Base-by-base conservation (phyloP, 495 filamentous ascomycete species). In the Evernia prunastri region DNA sequence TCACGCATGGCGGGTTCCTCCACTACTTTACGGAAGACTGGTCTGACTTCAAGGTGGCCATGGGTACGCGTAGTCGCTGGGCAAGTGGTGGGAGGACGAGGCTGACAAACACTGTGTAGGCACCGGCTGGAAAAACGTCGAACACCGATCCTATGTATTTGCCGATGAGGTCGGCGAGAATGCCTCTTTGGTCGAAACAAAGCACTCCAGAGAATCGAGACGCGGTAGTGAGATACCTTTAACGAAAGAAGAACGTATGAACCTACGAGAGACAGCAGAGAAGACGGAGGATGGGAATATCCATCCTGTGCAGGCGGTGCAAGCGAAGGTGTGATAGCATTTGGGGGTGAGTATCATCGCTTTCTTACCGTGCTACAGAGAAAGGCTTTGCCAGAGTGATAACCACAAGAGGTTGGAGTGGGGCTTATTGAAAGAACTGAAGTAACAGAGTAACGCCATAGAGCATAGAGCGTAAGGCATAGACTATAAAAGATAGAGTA, bases 21-120 rank as follows among this genome's bases (percentile, higher is more conserved):
- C 88, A 86, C 72, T 96, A 89, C 67, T 78, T 97, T 59, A 96
- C 91, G 6, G 82, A 91, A 65, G 91, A 96, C 66, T 96, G 87
- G 85, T 79, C 84, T 54, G 89, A 85, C 17, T 74, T 72, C 60
- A 69, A 68, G 7, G 60, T 23, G 45, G 31, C 29, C 3, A 40
- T 59, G 33, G 69, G 72, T 72, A 67, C 51, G 63, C 10, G 1
- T 39, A 36, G 39, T 33, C 35, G 39, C 29, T 37, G 37, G 45
- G 12, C 37, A 20, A 20, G 9, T 13, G 18, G 17, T 61, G 51
- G 40, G 36, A 69, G 25, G 33, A 64, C 58, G 10, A 59, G 53
- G 35, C 49, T 61, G n/a, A 57, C 40, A 53, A 18, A 42, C 33
- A 8, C 11, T 42, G 25, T 29, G n/a, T 29, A 80, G 88, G 90